Evolutionary conservation across 163 green algal species (phyloP), one percentile per base, ranked within the genome.

Genomic region (Chloroidium sp.): DNA sequence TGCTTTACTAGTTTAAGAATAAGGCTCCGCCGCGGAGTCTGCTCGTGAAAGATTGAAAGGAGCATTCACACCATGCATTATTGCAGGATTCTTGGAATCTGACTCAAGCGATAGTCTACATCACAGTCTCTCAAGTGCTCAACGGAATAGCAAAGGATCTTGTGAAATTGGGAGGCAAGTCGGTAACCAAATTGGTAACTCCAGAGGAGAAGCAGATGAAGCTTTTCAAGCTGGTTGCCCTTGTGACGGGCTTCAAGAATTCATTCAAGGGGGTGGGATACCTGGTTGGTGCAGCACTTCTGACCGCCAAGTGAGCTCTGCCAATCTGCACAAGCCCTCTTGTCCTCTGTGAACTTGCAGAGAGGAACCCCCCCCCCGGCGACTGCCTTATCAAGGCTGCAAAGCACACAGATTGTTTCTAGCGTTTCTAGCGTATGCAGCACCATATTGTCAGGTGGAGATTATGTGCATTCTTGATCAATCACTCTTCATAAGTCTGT

Each of bases 81-180:
- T 36, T 36, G 75, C 75, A 78, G 75, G 75, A 78, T 57, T 6
- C 61, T 61, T 92, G 87, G 85, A 85, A 10, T 69, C 88, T 88
- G 74, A 67, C 69, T 58, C 13, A 84, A 78, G 89, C 84, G 57
- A 95, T 97, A 72, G 10, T 94, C 0, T 96, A 92, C 75, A 90
- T 96, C 13, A 95, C 89, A 0, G 83, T 86, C 36, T 82, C 89
- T 0, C 93, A 97, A 85, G 89, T 94, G 82, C 81, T 94, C 77
- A 94, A 87, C 78, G 92, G 93, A 59, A 82, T 96, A 0, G 92
- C 93, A 58, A 97, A 96, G 82, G 93, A 97, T 83, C 85, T 97
- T 8, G 94, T 90, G n/a, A 97, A 97, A 88, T 86, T 97, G 4
- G 93, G 93, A 0, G 92, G 92, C 13, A 97, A 97, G 86, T 95